Evolutionary conservation across 257 asterid genomes (phyloP), one percentile per base, ranked within the genome.

Genomic region (Penstemon davidsonii): DNA sequence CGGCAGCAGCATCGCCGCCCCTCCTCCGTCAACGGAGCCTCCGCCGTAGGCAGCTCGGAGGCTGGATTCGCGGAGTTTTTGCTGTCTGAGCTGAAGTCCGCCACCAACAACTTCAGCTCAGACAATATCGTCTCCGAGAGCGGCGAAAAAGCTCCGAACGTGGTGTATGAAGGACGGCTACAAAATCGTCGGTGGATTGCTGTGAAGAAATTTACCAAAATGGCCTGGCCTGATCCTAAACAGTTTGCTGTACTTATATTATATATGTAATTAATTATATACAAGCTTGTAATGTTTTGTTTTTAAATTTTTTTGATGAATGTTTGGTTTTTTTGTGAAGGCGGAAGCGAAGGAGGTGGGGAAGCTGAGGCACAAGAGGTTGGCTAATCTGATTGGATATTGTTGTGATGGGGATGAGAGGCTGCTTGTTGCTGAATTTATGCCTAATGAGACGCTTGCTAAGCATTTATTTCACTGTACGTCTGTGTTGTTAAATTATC

Each of bases 321-420:
- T 67, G n/a, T 73, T 39, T 76, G 55, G 4, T 61, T 60, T 59
- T 4, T 39, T 47, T 60, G 70, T 67, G 66, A 44, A 93, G 97
- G 99, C 90, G 82, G 99, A 88, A 74, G 96, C 99, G 10, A 81
- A 83, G 82, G 96, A 92, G 66, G 99, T 93, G 69, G 99, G 96
- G 73, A 93, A 90, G 86, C 82, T 93, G 85, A 87, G 95, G 92
- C 91, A 82, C 59, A 88, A 93, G 85, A 75, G 97, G 86, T 84
- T 90, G 77, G 97, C 96, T n/a, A 93, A 93, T 87, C 82, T 93
- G 90, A 87, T 93, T 10, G 99, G 97, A 51, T 93, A 93, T 73
- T 93, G 99, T 65, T 87, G 97, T 73, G 96, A 93, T 62, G 99
- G 97, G 52, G 96, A 93, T 74, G 99, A 93, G 84, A 88, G 99